Evolutionary conservation across 179 eudicot genomes (phyloP).

Genomic region (Spinacia oleracea): DNA sequence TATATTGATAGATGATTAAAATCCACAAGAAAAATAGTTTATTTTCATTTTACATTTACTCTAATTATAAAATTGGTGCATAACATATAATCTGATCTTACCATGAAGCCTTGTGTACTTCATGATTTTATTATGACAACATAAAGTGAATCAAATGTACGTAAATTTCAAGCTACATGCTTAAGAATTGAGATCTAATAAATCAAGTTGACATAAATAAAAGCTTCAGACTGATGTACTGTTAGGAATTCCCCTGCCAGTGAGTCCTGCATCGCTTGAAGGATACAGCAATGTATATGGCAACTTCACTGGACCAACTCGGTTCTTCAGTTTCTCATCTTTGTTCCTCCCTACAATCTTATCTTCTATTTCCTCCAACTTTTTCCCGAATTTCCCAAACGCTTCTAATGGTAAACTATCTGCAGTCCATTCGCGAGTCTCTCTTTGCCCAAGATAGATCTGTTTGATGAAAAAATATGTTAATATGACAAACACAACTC

Average conservation of each 20-base stretch:
- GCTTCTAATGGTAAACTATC: conserved; percentile 47
- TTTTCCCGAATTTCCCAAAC: conserved; percentile 50
- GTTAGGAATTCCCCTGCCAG: conserved; percentile 74
- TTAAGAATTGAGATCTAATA: neutral
- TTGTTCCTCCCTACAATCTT: conserved; percentile 43
- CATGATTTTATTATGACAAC: neutral
- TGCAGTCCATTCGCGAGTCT: conserved; percentile 51
- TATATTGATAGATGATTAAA: no score
- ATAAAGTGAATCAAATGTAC: neutral
- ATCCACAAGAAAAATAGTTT: no score
- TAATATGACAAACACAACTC: neutral
- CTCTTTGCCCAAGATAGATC: conserved; percentile 66
- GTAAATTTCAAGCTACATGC: neutral
- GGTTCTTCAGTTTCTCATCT: conserved; percentile 42
- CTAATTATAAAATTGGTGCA: neutral
- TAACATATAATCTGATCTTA: neutral
- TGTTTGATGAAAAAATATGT: neutral
- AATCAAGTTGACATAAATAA: neutral
- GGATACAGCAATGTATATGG: conserved; percentile 60
- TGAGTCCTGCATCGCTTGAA: conserved; percentile 50
- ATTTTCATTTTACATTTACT: no score
- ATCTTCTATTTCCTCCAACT: conserved; percentile 48
- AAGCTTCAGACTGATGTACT: conserved; percentile 52
- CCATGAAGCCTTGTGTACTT: neutral
- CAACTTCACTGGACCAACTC: conserved; percentile 60